Evolutionary conservation across 352 stramenopile species (phyloP), one percentile per base, ranked within the genome.

Genomic region (Globisporangium nunn): DNA sequence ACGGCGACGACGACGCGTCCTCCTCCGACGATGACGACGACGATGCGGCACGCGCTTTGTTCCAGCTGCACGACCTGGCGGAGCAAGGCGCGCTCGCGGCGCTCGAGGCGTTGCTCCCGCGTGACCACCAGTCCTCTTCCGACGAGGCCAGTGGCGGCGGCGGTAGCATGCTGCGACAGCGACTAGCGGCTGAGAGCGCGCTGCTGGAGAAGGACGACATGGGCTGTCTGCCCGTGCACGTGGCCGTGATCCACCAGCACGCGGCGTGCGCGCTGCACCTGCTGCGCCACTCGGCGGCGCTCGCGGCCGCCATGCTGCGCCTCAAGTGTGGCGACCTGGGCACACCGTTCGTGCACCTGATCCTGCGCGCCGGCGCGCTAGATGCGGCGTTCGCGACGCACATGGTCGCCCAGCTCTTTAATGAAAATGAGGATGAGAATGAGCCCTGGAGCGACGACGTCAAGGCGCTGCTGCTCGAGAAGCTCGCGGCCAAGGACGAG

Each of bases 191-290:
- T 18, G 81, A 91, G 63, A 72, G 72, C 43, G 64, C 53, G 58
- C 67, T 93, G 37, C 68, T 88, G 28, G 82, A 93, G 52, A 88
- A 87, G 56, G 87, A 96, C 63, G 76, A 90, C 50, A 88, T 87
- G 74, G 85, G 85, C 23, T 91, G 86, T 51, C 72, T 93, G 40
- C 81, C 87, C 7, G 57, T 96, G 17, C 85, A 95, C 52, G 64
- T 90, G 39, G 82, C 79, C 15, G 46, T 85, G 23, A 75, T 93
- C 51, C 66, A 93, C 59, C 71, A 87, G 55, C 71, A 62, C 40
- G 39, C 57, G 5, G 70, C 71, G 17, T 80, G 65, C 46, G 63
- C 64, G 40, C 30, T 73, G 40, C 74, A 88, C 54, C 30, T 91
- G 40, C 60, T 90, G 35, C 72, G 65, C 45, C 82, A 87, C 66